These are phyloP conservation scores for Entomortierella chlamydospora DNA, from an alignment of 192 early-diverging fungal genomes.

Conservation along the genomic window DNA sequence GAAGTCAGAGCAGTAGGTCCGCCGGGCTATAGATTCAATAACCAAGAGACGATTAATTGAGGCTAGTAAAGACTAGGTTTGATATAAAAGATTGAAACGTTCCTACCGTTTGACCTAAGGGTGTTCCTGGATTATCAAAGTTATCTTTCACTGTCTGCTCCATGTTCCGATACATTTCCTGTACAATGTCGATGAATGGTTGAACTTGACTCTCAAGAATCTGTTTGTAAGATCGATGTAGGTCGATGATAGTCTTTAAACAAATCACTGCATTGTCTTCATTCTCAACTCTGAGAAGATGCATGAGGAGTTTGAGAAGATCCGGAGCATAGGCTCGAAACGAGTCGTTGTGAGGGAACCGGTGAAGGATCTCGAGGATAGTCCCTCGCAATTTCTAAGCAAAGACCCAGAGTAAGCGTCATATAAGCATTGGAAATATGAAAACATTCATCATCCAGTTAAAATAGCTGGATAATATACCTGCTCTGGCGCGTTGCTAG, in stretches of 20 bases:
- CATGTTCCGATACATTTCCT: conserved; percentile 96
- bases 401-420: not conserved
- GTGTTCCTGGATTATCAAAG: conserved; percentile 82
- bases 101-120: conserved; percentile 56
- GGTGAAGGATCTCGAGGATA: conserved; percentile 92
- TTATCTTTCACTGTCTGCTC: conserved; percentile 81
- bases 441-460: not conserved
- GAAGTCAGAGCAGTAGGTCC: conserved; percentile 62
- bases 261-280: conserved; percentile 97
- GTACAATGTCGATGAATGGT: conserved; percentile 91
- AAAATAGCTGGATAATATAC: conserved; percentile 49
- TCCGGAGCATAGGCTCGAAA: conserved; percentile 82
- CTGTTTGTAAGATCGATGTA: conserved; percentile 89
- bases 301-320: conserved; percentile 79
- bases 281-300: conserved; percentile 88
- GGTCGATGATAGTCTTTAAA: conserved; percentile 95
- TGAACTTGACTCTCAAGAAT: conserved; percentile 88
- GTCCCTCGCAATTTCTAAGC: conserved; percentile 87
- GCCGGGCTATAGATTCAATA: conserved; percentile 33
- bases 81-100: not conserved
- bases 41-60: not conserved
- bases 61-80: not conserved
- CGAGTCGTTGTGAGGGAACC: conserved; percentile 90
- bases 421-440: not conserved
- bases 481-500: conserved; percentile 80